phyloP scores from a whole-genome alignment of 2,329 filamentous ascomycete genomes.

The Claviceps sp. region DNA sequence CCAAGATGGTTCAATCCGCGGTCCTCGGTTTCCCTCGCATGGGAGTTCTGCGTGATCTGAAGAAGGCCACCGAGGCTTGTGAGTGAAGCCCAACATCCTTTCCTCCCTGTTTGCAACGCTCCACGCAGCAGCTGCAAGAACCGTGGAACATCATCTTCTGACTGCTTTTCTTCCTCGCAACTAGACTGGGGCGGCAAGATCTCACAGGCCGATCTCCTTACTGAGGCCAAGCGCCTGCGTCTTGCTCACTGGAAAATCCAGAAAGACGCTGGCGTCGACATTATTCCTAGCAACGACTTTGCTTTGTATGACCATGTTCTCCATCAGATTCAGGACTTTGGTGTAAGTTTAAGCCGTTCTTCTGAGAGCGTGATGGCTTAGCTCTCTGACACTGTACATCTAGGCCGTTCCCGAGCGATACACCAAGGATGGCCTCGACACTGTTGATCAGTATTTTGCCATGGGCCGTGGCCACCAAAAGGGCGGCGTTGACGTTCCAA shows the following conservation, averaged over 20 bases:
- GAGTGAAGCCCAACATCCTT: slow-evolving; percentile 17
- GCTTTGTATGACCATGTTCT: slow-evolving; percentile 97
- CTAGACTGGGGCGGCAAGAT: slow-evolving; percentile 81
- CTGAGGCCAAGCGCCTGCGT: slow-evolving; percentile 93
- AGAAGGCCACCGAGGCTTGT: slow-evolving; percentile 98
- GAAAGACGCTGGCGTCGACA: slow-evolving; percentile 92
- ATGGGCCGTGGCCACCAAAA: slow-evolving; percentile 99
- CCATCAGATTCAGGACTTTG: slow-evolving; percentile 95
- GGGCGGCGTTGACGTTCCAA: slow-evolving; percentile 82
- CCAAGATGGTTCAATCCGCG: slow-evolving; percentile 52
- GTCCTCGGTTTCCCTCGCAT: slow-evolving; percentile 98
- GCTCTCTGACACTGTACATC: neutral
- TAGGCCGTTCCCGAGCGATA: slow-evolving; percentile 89
- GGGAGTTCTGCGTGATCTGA: slow-evolving; percentile 96
- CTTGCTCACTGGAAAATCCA: slow-evolving; percentile 99
- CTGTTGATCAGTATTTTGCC: slow-evolving; percentile 95
- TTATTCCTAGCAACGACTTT: slow-evolving; percentile 99
- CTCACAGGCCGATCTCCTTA: slow-evolving; percentile 77
- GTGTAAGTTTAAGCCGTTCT: slow-evolving; percentile 43
- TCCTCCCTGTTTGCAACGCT: no score
- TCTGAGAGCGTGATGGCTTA: neutral
- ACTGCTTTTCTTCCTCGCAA: slow-evolving; percentile 7
- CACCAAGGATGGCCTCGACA: slow-evolving; percentile 74
- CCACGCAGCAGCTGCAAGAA: neutral
- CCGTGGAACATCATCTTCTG: slow-evolving; percentile 7